Base-by-base conservation (phyloP, 805 yeast genomes). In the Ogataea zsoltii region DNA sequence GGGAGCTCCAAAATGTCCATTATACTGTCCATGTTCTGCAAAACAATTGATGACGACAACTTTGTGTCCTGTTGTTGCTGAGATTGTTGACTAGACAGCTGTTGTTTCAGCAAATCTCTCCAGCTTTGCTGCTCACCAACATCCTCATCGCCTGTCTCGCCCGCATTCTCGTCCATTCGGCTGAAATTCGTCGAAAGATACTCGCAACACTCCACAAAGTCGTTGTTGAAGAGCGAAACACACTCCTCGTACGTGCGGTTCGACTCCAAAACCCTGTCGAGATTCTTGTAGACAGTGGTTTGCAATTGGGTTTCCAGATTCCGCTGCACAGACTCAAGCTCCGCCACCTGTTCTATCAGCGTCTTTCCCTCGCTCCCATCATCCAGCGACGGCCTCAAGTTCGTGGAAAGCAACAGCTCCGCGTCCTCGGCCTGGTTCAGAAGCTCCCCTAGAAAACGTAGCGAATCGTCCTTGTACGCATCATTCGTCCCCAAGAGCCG, bases 1-100 rank as follows among this genome's bases (percentile, higher is more conserved):
- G 99, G 97, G 28, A 94, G 68, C 58, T 88, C 96, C 53, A 92
- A 69, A 9, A 91, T 75, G 56, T 88, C 96, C 49, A 85, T 76
- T 10, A 91, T 72, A 32, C 82, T 78, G 50, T 84, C 90, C 58
- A 89, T 76, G 53, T 85, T 83, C 38, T 75, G 74, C 33, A 82
- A 66, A 23, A 83, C 74, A 3, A 57, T 52, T 2, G 73, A 72
- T 12, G 62, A 55, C 13, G 62, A 56, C 40, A 45, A 52, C 3
- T 26, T 28, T 13, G 36, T 21, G 25, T 51, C 55, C 30, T 42
- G 48, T 7, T 42, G 48, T 7, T 25, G n/a, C 34, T 42, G 47
- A 7, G 41, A 43, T 11, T 46, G 42, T 15, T 44, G 44, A 16
- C 51, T 43, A 16, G 48, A 39, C 29, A 48, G 58, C 19, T 55